Conservation (phyloP, 176 grass and related monocot species). For the Lolium rigidum region DNA sequence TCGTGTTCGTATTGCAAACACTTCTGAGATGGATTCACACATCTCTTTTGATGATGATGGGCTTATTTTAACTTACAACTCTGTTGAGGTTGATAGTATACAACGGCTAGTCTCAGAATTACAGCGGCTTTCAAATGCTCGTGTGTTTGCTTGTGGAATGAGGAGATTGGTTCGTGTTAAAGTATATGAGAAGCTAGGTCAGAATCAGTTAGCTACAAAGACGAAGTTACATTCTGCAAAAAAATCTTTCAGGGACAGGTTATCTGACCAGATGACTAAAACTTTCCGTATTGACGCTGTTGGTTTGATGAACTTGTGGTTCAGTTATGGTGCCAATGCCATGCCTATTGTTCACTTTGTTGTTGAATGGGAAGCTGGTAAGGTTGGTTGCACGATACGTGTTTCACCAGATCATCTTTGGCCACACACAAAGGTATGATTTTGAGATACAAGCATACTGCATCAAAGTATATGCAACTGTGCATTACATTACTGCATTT, state of each 20-base stretch:
- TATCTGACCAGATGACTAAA: conserved; percentile 78
- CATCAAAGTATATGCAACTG: conserved; percentile 55
- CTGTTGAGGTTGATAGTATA: conserved; percentile 86
- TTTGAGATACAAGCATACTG: conserved; percentile 22
- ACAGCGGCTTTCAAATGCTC: conserved; percentile 74
- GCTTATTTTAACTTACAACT: conserved; percentile 73
- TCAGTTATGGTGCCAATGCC: conserved; percentile 70
- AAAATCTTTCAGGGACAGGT: conserved; percentile 56
- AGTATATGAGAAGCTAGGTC: conserved; percentile 63
- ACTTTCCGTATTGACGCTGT: conserved; percentile 93
- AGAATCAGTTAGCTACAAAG: conserved; percentile 42
- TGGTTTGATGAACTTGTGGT: conserved; percentile 91
- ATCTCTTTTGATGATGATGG: conserved; percentile 84
- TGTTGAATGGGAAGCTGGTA: conserved; percentile 84
- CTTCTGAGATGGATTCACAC: conserved; percentile 85
- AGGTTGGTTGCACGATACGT: conserved; percentile 77
- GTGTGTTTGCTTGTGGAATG: conserved; percentile 75
- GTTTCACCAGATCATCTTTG: conserved; percentile 96
- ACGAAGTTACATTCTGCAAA: conserved; percentile 45
- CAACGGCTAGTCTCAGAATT: conserved; percentile 80
- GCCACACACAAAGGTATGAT: conserved; percentile 93
- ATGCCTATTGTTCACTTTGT: conserved; percentile 90
- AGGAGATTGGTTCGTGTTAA: conserved; percentile 70
- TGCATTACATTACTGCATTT: conserved; percentile 29
- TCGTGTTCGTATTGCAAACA: conserved; percentile 74